Conservation (phyloP, 495 filamentous ascomycete genomes). For the Haplographium delicatum region DNA sequence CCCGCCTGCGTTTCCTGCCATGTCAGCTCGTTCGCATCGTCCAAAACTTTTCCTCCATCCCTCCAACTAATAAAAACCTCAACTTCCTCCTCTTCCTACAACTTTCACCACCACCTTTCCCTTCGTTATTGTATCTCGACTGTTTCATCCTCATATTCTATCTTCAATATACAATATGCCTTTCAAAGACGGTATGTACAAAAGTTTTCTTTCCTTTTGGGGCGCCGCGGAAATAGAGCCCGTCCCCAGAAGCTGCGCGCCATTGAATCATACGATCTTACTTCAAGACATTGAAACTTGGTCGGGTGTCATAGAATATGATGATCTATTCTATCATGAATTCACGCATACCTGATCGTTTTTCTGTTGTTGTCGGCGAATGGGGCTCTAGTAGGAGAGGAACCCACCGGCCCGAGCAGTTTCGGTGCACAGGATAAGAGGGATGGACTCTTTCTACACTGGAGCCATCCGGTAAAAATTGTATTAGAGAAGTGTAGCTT, state of each 20-base stretch:
- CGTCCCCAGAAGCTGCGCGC: slow-evolving; percentile 8
- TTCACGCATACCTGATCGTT: too few species aligned
- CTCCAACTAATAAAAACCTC: not conserved
- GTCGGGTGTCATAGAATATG: not conserved
- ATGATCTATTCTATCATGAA: not conserved
- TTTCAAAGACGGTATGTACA: slow-evolving; percentile 33
- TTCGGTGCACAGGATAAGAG: not conserved
- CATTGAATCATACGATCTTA: slow-evolving; percentile 3
- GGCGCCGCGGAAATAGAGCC: not conserved
- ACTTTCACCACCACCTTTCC: slow-evolving; percentile 15
- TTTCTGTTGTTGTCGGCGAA: not conserved
- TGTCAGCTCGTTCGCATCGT: too few species aligned
- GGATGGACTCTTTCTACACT: not conserved
- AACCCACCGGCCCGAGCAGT: too few species aligned
- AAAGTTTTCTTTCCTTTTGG: slow-evolving; percentile 13
- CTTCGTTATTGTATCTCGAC: too few species aligned
- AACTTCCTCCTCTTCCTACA: slow-evolving; percentile 21
- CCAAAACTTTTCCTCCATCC: not conserved
- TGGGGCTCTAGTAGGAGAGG: too few species aligned
- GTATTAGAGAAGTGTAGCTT: too few species aligned
- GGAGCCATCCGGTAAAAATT: too few species aligned
- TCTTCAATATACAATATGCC: slow-evolving; percentile 19
- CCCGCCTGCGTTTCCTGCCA: too few species aligned
- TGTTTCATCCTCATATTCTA: too few species aligned
- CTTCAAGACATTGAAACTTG: not conserved